Evolutionary conservation across 164 flowering plant species (phyloP), one percentile per base, ranked within the genome.

Genomic region (Macadamia tetraphylla): DNA sequence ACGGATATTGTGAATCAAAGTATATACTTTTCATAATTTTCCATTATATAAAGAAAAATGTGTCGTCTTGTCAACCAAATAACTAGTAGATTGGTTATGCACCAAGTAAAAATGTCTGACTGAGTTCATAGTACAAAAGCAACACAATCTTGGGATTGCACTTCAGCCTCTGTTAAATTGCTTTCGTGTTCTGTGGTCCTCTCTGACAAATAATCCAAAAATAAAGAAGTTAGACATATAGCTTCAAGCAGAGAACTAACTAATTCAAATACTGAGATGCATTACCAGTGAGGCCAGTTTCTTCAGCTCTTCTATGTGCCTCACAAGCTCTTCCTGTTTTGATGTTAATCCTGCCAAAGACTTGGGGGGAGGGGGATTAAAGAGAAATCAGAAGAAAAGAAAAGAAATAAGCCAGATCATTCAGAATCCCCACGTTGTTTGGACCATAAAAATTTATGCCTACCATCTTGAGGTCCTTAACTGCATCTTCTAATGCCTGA

Each of bases 401-500:
- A 71, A 13, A 71, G 42, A 31, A 15, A 14, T 29, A n/a, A 58
- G 7, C 3, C 40, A 35, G 72, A 53, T 29, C 66, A 13, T 35
- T 35, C 40, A 35, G 40, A 35, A 35, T 35, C 68, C 59, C 30
- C 60, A 46, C 11, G 23, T 29, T 31, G 57, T 66, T 46, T 46
- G 60, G 66, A 76, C 44, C n/a, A 78, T 46, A 40, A 64, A 5
- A 40, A 5, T 57, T 58, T 58, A 44, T 32, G 66, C 79, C 70
- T 29, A 85, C 88, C 73, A 35, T 49, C 75, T 79, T 86, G 59
- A 77, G 79, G 35, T 82, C 81, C 43, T 73, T 67, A 13, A 81
- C 70, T 63, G 81, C 79, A 23, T 60, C 69, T 77, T 81, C 87
- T 67, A 82, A 60, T 58, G 69, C 74, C 60, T 71, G 65, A 10